Evolutionary conservation across 164 flowering plant species (phyloP).

Genomic region (Taxillus chinensis): DNA sequence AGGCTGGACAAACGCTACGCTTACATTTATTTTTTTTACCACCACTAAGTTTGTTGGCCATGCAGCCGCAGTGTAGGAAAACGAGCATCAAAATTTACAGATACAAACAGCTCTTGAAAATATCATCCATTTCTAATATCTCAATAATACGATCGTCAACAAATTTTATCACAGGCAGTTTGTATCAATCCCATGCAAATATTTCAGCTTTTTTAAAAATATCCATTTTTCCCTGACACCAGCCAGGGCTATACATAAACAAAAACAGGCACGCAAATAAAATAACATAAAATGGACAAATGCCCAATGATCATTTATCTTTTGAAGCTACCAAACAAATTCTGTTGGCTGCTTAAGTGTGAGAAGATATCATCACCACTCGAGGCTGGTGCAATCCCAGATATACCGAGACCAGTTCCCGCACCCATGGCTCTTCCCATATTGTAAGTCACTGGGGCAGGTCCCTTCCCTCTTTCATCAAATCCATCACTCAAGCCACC

Average conservation of each 20-base stretch:
- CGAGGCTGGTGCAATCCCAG: constrained; percentile 34
- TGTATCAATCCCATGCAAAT: too few relatives aligned
- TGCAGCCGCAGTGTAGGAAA: too few relatives aligned
- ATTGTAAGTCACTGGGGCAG: constrained; percentile 30
- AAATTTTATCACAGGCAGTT: too few relatives aligned
- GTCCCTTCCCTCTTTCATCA: constrained; percentile 60
- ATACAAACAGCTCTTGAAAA: too few relatives aligned
- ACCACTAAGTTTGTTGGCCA: too few relatives aligned
- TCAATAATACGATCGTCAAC: too few relatives aligned
- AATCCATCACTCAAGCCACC: constrained; percentile 58
- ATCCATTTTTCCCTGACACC: too few relatives aligned
- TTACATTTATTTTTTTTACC: too few relatives aligned
- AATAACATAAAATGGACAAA: background rate
- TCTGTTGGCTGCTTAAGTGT: constrained; percentile 29
- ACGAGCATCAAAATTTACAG: too few relatives aligned
- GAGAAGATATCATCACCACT: constrained; percentile 57
- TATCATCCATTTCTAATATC: too few relatives aligned
- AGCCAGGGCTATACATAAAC: background rate
- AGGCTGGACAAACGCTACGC: too few relatives aligned
- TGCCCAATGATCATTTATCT: constrained; percentile 20
- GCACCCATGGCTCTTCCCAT: constrained; percentile 84
- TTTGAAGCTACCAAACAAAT: constrained; percentile 53
- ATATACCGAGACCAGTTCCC: constrained; percentile 54
- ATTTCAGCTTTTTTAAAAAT: too few relatives aligned
- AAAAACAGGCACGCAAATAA: background rate